These are phyloP conservation scores for Apiospora pterosperma DNA, from an alignment of 2,329 filamentous ascomycete species.

Conservation along the genomic window DNA sequence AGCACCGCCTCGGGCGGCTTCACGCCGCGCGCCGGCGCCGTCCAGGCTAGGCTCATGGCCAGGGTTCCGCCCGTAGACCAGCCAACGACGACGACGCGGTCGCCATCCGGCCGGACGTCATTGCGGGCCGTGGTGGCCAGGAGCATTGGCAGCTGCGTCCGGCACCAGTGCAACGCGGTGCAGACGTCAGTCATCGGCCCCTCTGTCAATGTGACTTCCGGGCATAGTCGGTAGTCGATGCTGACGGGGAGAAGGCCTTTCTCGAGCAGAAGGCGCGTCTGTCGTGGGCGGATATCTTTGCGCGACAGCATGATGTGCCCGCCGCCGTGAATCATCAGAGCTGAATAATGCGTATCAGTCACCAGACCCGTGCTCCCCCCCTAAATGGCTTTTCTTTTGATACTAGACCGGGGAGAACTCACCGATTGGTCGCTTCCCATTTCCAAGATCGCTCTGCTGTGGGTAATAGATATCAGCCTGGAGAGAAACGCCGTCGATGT, in stretches of 20 bases:
- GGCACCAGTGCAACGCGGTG: slow-evolving; percentile 39
- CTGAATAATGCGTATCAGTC: slow-evolving; percentile 13
- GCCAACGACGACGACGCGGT: slow-evolving; percentile 37
- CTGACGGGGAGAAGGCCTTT: slow-evolving; percentile 43
- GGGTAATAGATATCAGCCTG: slow-evolving; percentile 30
- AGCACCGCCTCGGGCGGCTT: slow-evolving; percentile 38
- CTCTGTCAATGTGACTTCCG: slow-evolving; percentile 39
- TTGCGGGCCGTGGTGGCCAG: not conserved
- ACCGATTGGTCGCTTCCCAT: not conserved
- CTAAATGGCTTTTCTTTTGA: not conserved
- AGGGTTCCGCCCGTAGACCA: slow-evolving; percentile 47
- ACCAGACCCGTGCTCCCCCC: too few species aligned
- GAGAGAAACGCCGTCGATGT: slow-evolving; percentile 12
- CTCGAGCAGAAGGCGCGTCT: slow-evolving; percentile 33
- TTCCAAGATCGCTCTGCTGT: slow-evolving; percentile 13
- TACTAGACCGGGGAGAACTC: too few species aligned
- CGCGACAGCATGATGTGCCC: slow-evolving; percentile 36
- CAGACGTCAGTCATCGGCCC: slow-evolving; percentile 43
- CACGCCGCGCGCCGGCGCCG: slow-evolving; percentile 23
- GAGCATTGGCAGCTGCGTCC: slow-evolving; percentile 26
- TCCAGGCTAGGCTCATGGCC: slow-evolving; percentile 41
- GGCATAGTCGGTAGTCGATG: slow-evolving; percentile 48
- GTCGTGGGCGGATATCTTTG: slow-evolving; percentile 32
- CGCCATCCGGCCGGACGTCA: slow-evolving; percentile 20
- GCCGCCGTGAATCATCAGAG: slow-evolving; percentile 43